These are phyloP conservation scores for Cadophora sp. DNA, from an alignment of 2,329 filamentous ascomycete species.

Conservation along the genomic window DNA sequence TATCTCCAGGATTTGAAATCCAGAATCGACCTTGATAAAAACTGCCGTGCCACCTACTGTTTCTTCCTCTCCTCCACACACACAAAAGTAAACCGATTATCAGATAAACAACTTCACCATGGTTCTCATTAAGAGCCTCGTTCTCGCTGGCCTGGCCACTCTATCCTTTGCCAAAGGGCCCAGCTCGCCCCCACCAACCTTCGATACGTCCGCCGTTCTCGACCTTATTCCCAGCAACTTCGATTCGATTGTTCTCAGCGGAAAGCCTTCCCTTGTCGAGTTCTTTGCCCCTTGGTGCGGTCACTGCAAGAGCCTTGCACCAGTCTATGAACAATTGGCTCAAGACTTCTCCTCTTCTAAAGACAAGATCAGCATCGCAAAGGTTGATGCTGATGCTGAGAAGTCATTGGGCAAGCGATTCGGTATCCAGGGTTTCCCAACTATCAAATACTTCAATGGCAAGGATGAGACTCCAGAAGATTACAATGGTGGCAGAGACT, in stretches of 20 bases:
- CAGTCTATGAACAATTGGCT: constrained; percentile 91
- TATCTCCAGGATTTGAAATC: constrained; percentile 22
- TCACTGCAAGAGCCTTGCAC: constrained; percentile 97
- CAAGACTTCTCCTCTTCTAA: constrained; percentile 73
- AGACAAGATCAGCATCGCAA: constrained; percentile 83
- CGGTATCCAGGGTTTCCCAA: constrained; percentile 93
- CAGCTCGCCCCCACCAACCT: constrained; percentile 45
- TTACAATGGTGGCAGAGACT: constrained; percentile 85
- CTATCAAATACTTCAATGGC: constrained; percentile 96
- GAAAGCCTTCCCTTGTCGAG: constrained; percentile 94
- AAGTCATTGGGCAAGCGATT: constrained; percentile 84
- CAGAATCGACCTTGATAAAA: constrained; percentile 5
- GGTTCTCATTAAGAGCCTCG: constrained; percentile 62
- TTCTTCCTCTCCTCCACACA: constrained; percentile 3
- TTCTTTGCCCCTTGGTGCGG: constrained; percentile 99
- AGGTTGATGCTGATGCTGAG: constrained; percentile 94
- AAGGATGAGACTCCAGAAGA: constrained; percentile 86
- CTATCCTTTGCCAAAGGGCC: constrained; percentile 53
- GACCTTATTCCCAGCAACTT: constrained; percentile 93
- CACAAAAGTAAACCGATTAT: neutral
- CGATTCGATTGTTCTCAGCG: constrained; percentile 85
- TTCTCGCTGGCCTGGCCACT: constrained; percentile 58
- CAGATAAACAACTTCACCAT: constrained; percentile 34
- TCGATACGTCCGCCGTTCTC: constrained; percentile 80
- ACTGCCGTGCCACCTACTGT: neutral